Percentiles rank a stretch among this genome's conserved stretches.
These are phyloP conservation scores for Podospora bellae-mahoneyi DNA, from an alignment of 495 filamentous ascomycete species.

Conservation along the genomic window DNA sequence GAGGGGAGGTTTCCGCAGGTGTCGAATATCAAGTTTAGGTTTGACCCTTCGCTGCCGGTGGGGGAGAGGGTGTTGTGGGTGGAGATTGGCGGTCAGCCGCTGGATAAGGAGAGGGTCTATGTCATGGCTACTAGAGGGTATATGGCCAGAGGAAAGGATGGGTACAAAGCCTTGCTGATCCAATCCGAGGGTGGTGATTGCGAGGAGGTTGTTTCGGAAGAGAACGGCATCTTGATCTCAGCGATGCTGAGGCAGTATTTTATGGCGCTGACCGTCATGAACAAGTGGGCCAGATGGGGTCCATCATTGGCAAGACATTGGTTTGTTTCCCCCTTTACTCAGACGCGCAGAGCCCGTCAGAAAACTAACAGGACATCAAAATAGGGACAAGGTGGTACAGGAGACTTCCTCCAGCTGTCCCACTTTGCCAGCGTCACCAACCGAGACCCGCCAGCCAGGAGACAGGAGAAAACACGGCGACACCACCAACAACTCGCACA, in stretches of 20 bases:
- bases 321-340: constrained; percentile 21
- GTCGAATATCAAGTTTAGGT: constrained; percentile 71
- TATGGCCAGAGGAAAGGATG: constrained; percentile 82
- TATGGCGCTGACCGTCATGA: constrained; percentile 72
- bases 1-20: constrained; percentile 83
- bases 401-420: constrained; percentile 11
- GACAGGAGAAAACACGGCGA: neutral
- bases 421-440: constrained; percentile 4
- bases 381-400: neutral
- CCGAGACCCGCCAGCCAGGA: neutral
- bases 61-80: constrained; percentile 62
- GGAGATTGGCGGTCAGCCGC: constrained; percentile 54
- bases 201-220: constrained; percentile 75
- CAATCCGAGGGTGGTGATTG: constrained; percentile 66
- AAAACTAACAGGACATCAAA: neutral
- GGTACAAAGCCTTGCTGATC: constrained; percentile 68
- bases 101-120: constrained; percentile 61
- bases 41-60: constrained; percentile 55
- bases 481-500: neutral
- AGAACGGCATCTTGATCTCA: constrained; percentile 80
- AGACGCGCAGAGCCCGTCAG: neutral
- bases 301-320: constrained; percentile 56
- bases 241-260: constrained; percentile 88
- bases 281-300: constrained; percentile 68
- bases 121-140: constrained; percentile 73